Evolutionary conservation across 2,329 filamentous ascomycete genomes (phyloP), one percentile per base, ranked within the genome.

Genomic region (Ceratocystis cubensis): DNA sequence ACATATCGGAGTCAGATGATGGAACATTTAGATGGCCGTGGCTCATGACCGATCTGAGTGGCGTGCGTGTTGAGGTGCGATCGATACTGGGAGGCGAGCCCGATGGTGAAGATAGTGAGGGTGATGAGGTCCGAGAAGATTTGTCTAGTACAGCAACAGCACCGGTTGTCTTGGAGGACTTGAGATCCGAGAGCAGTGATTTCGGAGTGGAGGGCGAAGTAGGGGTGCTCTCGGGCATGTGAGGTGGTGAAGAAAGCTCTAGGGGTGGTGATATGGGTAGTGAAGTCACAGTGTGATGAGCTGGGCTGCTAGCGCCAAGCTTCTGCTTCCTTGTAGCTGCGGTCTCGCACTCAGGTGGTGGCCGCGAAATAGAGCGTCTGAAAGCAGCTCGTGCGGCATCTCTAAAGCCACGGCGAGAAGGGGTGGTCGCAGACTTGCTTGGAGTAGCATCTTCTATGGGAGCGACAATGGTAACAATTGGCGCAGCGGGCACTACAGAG

Each of bases 371-470:
- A 22, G 66, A 64, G 15, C 66, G 53, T 17, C 66, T 46, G n/a
- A 67, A 67, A 22, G 66, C 66, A 17, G 61, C 62, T 33, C 62
- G 61, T 37, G 66, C 66, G 48, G 53, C 66, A 53, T 67, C 66
- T 53, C 66, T 64, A 48, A 67, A 67, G 30, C 66, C 62, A 56
- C 62, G 62, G 25, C 62, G 61, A 6, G 44, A 22, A 7, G 62
- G 62, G 4, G 28, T 64, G 45, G 53, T n/a, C 20, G 59, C 6
- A 25, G 30, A 8, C 17, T 41, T 41, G 25, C 59, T 61, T 1
- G 56, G n/a, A 22, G 46, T 48, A 6, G 33, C 22, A 33, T 61
- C 25, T 5, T 65, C 44, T 8, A 46, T 37, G 61, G 63, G 66
- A 5, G 44, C 17, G 28, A 65, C 63, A 28, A 67, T 62, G 15